Evolutionary conservation across 2,329 filamentous ascomycete genomes (phyloP).

Genomic region (Fusarium sp.): DNA sequence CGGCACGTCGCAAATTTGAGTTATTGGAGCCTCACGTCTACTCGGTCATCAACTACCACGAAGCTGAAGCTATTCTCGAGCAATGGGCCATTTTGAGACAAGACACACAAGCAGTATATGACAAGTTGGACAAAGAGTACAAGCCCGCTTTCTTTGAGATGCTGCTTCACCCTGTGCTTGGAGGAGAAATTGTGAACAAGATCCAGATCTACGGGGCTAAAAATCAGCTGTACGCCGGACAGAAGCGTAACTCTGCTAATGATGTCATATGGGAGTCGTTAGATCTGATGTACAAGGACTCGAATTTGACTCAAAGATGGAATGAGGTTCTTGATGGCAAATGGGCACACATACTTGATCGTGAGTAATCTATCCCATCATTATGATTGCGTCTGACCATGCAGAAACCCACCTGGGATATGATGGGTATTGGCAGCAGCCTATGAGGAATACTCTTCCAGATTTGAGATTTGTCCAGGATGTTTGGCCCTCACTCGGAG

Average conservation of each 20-base stretch:
- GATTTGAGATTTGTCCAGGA: slow-evolving; percentile 59
- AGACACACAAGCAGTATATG: slow-evolving; percentile 62
- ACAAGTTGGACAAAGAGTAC: slow-evolving; percentile 58
- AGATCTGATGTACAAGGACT: slow-evolving; percentile 40
- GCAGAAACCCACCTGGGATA: slow-evolving; percentile 69
- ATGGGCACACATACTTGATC: slow-evolving; percentile 39
- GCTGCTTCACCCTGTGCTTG: slow-evolving; percentile 72
- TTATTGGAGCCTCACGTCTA: slow-evolving; percentile 70
- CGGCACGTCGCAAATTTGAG: slow-evolving; percentile 72
- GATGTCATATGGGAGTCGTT: slow-evolving; percentile 38
- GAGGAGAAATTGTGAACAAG: slow-evolving; percentile 68
- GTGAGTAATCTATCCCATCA: neutral
- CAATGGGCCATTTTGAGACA: slow-evolving; percentile 67
- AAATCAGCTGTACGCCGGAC: slow-evolving; percentile 69
- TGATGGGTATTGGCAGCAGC: slow-evolving; percentile 75
- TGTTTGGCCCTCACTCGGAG: slow-evolving; percentile 70
- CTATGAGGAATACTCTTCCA: slow-evolving; percentile 78
- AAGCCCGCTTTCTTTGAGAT: slow-evolving; percentile 73
- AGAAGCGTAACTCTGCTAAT: slow-evolving; percentile 72
- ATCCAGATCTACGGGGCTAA: slow-evolving; percentile 62
- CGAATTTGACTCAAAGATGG: slow-evolving; percentile 40
- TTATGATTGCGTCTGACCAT: neutral
- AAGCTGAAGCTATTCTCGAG: slow-evolving; percentile 68
- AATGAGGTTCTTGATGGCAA: slow-evolving; percentile 39
- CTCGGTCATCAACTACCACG: slow-evolving; percentile 71